These are phyloP conservation scores for Pseudogymnoascus sp. DNA, from an alignment of 2,329 filamentous ascomycete species.

Conservation along the genomic window DNA sequence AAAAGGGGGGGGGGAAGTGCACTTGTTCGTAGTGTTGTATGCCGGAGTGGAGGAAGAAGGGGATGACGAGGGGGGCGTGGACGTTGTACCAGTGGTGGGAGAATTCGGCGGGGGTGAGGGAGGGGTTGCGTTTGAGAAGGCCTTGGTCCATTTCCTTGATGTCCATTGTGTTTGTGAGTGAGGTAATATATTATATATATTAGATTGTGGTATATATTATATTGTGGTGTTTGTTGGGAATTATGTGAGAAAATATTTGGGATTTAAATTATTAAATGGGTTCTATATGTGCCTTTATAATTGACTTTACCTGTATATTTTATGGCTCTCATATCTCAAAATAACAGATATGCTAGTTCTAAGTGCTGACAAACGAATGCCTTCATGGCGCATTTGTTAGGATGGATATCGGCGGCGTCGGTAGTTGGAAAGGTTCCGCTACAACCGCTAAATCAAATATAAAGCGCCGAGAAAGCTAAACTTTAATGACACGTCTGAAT, in stretches of 20 bases:
- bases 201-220: not conserved
- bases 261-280: not conserved
- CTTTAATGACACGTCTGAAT: not conserved
- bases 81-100: conserved; percentile 21
- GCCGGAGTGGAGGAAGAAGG: conserved; percentile 21
- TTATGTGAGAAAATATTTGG: not conserved
- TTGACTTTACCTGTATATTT: not conserved
- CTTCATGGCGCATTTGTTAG: not conserved
- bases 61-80: conserved; percentile 21
- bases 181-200: not conserved
- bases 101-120: conserved; percentile 21
- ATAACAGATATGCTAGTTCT: not conserved
- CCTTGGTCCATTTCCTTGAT: conserved; percentile 16
- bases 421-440: not conserved
- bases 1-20: not conserved
- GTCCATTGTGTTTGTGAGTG: not conserved
- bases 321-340: not conserved
- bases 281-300: not conserved
- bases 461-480: conserved; percentile 1
- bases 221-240: not conserved
- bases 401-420: not conserved
- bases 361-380: not conserved
- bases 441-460: not conserved
- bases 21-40: conserved; percentile 22
- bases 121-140: conserved; percentile 22